phyloP scores from a whole-genome alignment of 805 yeast species.

The Metschnikowia chrysomelidarum region DNA sequence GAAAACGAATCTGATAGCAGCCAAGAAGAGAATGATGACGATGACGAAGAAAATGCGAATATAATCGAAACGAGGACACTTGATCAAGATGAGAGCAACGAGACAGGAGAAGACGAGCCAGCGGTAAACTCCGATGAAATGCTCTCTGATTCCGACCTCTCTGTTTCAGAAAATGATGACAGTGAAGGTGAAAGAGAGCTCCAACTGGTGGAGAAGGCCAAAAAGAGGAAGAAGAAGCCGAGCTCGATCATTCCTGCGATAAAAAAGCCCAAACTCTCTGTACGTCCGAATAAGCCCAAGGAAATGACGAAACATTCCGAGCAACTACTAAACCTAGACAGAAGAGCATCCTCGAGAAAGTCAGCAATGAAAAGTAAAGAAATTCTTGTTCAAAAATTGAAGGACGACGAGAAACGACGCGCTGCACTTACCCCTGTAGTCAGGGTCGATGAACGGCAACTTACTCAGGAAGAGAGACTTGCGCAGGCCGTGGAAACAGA shows the following conservation, averaged over 20 bases:
- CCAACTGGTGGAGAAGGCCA: conserved; percentile 42
- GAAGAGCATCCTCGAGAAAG: conserved; percentile 75
- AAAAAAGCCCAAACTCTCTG: conserved; percentile 27
- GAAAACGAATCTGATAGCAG: conserved; percentile 37
- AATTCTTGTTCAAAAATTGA: conserved; percentile 69
- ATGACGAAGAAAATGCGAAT: conserved; percentile 18
- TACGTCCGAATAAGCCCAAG: conserved; percentile 23
- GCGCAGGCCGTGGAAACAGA: conserved; percentile 91
- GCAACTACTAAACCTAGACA: conserved; percentile 46
- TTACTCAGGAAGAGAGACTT: conserved; percentile 69
- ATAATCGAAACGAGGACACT: conserved; percentile 11
- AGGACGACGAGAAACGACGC: conserved; percentile 62
- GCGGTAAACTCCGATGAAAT: conserved; percentile 45
- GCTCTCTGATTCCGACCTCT: conserved; percentile 54
- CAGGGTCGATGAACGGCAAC: conserved; percentile 42
- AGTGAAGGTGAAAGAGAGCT: conserved; percentile 70
- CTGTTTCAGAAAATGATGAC: conserved; percentile 53
- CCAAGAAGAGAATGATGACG: conserved; percentile 28
- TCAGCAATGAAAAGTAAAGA: conserved; percentile 76
- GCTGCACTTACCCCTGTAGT: conserved; percentile 45
- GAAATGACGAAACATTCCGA: conserved; percentile 43
- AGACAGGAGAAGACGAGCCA: conserved; percentile 16
- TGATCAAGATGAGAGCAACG: conserved; percentile 19
- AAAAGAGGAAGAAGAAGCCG: conserved; percentile 25
- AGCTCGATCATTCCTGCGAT: conserved; percentile 30